Evolutionary conservation across 495 filamentous ascomycete species (phyloP).

Genomic region (Neurospora sublineolata): DNA sequence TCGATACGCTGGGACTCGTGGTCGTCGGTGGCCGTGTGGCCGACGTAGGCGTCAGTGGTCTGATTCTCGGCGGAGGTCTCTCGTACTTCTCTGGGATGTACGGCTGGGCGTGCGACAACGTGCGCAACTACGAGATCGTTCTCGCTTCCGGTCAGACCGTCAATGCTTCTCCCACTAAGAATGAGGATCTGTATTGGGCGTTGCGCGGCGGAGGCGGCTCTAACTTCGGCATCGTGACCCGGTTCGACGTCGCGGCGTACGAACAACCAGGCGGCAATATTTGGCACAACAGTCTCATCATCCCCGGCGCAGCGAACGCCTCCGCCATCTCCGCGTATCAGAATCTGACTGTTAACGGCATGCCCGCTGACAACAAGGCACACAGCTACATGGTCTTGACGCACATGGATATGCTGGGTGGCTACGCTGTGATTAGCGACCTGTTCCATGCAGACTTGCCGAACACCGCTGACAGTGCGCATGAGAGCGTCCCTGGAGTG

Average conservation of each 20-base stretch:
- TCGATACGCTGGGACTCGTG: constrained; percentile 35
- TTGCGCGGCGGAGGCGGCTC: constrained; percentile 47
- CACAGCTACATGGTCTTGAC: constrained; percentile 16
- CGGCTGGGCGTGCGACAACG: constrained; percentile 27
- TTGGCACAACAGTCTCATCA: constrained; percentile 13
- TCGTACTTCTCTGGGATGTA: constrained; percentile 21
- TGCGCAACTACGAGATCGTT: constrained; percentile 39
- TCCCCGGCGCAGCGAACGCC: constrained; percentile 8
- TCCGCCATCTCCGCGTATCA: constrained; percentile 15
- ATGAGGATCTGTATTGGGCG: constrained; percentile 45
- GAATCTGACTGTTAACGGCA: constrained; percentile 12
- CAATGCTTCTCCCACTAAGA: constrained; percentile 24
- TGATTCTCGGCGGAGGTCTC: constrained; percentile 46
- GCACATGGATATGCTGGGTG: constrained; percentile 3
- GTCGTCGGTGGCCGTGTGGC: constrained; percentile 44
- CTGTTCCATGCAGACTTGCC: constrained; percentile 11
- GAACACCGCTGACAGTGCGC: not conserved
- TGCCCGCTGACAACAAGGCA: constrained; percentile 7
- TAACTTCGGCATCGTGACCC: constrained; percentile 47
- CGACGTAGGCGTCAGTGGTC: constrained; percentile 47
- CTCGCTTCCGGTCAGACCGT: constrained; percentile 36
- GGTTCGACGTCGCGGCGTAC: constrained; percentile 19
- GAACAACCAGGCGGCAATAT: constrained; percentile 13
- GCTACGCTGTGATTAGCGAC: constrained; percentile 7
- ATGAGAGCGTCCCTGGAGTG: constrained; percentile 1